Conservation (phyloP, 768 basidiomycete species). For the Boletus rufocinnamomeus region DNA sequence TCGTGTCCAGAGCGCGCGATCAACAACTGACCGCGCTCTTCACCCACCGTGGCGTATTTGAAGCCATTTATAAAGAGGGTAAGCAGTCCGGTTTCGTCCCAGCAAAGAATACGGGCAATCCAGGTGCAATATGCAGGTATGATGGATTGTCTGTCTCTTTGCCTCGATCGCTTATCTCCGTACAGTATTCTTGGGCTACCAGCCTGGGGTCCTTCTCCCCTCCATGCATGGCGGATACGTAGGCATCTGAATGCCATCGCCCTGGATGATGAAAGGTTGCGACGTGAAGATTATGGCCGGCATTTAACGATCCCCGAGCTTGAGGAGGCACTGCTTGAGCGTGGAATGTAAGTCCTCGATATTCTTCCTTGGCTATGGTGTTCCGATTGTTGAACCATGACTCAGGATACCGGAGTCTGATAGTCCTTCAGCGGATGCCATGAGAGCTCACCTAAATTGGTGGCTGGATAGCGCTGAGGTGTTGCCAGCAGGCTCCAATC, state of each 20-base stretch:
- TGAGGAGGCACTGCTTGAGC: conserved; percentile 67
- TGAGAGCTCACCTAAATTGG: conserved; percentile 56
- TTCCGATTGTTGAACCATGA: conserved; percentile 16
- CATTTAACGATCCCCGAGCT: conserved; percentile 56
- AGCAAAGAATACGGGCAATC: conserved; percentile 11
- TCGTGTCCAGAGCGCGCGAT: conserved; percentile 52
- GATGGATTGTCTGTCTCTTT: conserved; percentile 23
- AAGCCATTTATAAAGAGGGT: conserved; percentile 38
- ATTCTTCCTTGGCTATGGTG: background rate
- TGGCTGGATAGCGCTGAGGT: conserved; percentile 59
- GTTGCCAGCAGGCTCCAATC: conserved; percentile 36
- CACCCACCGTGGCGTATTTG: conserved; percentile 40
- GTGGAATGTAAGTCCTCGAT: conserved; percentile 66
- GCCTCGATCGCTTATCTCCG: conserved; percentile 17
- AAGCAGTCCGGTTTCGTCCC: conserved; percentile 32
- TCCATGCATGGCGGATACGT: conserved; percentile 39
- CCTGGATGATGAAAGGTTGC: conserved; percentile 65
- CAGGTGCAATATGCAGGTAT: conserved; percentile 59
- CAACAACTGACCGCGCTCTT: conserved; percentile 44
- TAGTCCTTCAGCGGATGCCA: conserved; percentile 41
- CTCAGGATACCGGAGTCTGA: conserved; percentile 40
- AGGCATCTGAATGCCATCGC: conserved; percentile 44
- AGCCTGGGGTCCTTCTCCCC: conserved; percentile 39
- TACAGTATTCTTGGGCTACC: conserved; percentile 44
- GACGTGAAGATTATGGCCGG: conserved; percentile 46